Conservation (phyloP, 2,329 filamentous ascomycete species). For the Colletotrichum eremochloae region DNA sequence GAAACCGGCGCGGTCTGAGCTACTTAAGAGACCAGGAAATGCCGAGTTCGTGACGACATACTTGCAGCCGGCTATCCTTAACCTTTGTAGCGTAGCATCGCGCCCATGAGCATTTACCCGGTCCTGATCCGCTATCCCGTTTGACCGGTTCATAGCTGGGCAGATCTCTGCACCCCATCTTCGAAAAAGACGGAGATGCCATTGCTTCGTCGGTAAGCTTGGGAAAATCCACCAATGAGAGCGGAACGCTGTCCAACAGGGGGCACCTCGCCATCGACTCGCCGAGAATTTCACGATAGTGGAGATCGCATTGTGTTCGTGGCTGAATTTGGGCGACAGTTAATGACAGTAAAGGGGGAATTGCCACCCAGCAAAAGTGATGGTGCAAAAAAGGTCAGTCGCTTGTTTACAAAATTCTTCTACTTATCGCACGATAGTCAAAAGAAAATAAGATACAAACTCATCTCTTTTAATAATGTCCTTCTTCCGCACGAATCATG, state of each 20-base stretch:
- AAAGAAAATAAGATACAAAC: not conserved
- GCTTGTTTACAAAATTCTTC: not conserved
- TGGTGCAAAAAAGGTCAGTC: not conserved
- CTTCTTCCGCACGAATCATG: not conserved
- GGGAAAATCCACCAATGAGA: constrained; percentile 23
- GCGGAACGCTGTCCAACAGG: not conserved
- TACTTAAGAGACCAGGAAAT: not conserved
- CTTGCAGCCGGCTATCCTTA: not conserved
- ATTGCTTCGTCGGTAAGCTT: constrained; percentile 2
- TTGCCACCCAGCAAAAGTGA: not conserved
- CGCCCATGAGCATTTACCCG: not conserved
- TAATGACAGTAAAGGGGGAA: not conserved
- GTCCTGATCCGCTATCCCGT: not conserved
- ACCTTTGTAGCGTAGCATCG: not conserved
- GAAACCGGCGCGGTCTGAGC: not conserved
- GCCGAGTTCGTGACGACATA: not conserved
- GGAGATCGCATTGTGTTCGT: not conserved
- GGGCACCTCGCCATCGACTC: not conserved
- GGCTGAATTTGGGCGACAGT: not conserved
- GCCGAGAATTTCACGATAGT: not conserved
- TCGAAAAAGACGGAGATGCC: constrained; percentile 16
- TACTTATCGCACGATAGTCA: not conserved
- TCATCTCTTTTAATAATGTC: not conserved
- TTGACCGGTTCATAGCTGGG: not conserved
- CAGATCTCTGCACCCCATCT: not conserved